Conservation (phyloP, 2,329 filamentous ascomycete genomes). For the Colletotrichum lupini region DNA sequence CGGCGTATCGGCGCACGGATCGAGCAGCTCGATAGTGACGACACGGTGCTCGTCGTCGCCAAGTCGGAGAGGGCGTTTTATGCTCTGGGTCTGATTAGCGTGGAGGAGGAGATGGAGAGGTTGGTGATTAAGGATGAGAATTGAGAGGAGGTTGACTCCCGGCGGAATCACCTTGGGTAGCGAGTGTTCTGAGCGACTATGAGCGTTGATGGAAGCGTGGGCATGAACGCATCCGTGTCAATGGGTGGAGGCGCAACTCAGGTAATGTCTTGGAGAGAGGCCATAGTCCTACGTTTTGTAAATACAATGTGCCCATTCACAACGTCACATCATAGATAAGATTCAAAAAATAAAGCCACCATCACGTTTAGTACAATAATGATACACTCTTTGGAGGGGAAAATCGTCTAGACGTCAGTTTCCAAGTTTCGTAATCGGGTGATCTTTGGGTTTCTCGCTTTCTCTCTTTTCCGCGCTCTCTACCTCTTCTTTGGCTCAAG, state of each 20-base stretch:
- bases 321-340: neutral
- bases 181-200: neutral
- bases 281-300: constrained; percentile 1
- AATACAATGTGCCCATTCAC: neutral
- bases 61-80: constrained; percentile 75
- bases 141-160: neutral
- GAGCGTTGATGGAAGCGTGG: neutral
- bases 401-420: constrained; percentile 24
- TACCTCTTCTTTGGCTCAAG: neutral
- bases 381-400: constrained; percentile 17
- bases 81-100: constrained; percentile 80
- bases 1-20: constrained; percentile 64
- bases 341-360: neutral
- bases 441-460: neutral
- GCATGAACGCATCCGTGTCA: neutral
- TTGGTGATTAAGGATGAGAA: constrained; percentile 63
- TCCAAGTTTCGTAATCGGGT: constrained; percentile 20
- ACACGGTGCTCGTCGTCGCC: constrained; percentile 66
- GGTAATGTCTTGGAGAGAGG: neutral
- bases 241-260: neutral
- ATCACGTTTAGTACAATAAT: constrained; percentile 36
- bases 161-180: neutral
- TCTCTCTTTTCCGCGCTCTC: neutral
- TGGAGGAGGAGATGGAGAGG: constrained; percentile 79
- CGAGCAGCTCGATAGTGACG: constrained; percentile 55